Evolutionary conservation across 2,329 filamentous ascomycete species (phyloP).

Genomic region (Clarireedia monteithiana): DNA sequence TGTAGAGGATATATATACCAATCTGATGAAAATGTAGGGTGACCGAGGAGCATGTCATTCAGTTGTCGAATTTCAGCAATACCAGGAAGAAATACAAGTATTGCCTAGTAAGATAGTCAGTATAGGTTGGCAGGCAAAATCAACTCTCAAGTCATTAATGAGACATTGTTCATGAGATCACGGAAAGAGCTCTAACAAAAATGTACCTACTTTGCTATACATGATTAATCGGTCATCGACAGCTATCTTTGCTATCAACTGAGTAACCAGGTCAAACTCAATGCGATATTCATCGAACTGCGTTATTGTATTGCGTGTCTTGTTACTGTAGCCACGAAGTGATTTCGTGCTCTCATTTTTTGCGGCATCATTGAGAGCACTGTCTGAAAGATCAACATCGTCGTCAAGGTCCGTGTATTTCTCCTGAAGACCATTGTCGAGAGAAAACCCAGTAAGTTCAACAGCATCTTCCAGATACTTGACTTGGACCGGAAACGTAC

Average conservation of each 20-base stretch:
- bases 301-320: constrained; percentile 66
- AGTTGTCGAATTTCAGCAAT: constrained; percentile 86
- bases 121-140: too few species aligned
- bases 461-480: constrained; percentile 89
- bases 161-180: too few species aligned
- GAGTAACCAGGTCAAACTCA: constrained; percentile 78
- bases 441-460: constrained; percentile 70
- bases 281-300: constrained; percentile 87
- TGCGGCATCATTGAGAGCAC: constrained; percentile 37
- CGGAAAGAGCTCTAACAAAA: neutral
- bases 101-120: constrained; percentile 44
- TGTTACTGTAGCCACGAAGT: constrained; percentile 64
- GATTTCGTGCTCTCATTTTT: constrained; percentile 52
- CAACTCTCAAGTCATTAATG: too few species aligned
- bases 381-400: constrained; percentile 41
- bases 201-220: constrained; percentile 54
- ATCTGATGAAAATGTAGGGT: constrained; percentile 63
- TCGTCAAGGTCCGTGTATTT: constrained; percentile 58
- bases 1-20: constrained; percentile 90
- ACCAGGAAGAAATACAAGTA: constrained; percentile 90
- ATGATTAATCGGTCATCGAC: constrained; percentile 54
- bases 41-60: constrained; percentile 75
- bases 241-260: constrained; percentile 70
- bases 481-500: constrained; percentile 87
- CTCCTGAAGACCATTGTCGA: constrained; percentile 37